These are phyloP conservation scores for Sugiyamaella pinicola DNA, from an alignment of 1,139 yeast species.

Conservation along the genomic window DNA sequence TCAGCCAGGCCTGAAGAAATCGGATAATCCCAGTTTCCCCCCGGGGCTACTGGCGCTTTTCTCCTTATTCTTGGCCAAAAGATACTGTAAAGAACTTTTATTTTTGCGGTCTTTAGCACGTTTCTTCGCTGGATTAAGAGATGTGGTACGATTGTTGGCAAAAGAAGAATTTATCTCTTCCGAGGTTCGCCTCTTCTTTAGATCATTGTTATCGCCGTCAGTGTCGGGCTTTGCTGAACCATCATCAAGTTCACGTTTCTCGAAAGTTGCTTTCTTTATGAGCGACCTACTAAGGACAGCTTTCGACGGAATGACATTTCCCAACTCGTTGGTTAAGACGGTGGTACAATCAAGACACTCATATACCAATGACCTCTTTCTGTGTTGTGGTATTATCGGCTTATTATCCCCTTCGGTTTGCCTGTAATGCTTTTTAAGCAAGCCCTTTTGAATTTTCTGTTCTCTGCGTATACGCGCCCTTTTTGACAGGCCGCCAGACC, in stretches of 20 bases:
- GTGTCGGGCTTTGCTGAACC: neutral
- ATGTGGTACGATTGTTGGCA: neutral
- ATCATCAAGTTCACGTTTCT: neutral
- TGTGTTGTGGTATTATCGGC: neutral
- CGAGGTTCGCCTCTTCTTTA: neutral
- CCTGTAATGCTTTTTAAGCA: neutral
- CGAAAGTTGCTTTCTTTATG: neutral
- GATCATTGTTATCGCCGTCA: too few relatives aligned
- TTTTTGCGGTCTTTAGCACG: slow-evolving; percentile 29
- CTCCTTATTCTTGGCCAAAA: slow-evolving; percentile 19
- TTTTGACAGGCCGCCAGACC: slow-evolving; percentile 23
- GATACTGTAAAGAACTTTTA: slow-evolving; percentile 20
- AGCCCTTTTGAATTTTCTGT: neutral
- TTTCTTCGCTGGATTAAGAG: slow-evolving; percentile 20
- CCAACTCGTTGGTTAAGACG: neutral
- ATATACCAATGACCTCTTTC: slow-evolving; percentile 14
- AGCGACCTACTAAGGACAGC: neutral
- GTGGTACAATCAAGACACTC: slow-evolving; percentile 16
- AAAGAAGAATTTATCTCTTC: neutral
- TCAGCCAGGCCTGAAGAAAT: slow-evolving; percentile 23
- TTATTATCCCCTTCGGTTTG: neutral
- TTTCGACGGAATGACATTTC: neutral
- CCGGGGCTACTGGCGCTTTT: slow-evolving; percentile 7
- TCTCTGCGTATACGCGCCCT: slow-evolving; percentile 19
- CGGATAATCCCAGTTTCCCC: slow-evolving; percentile 16